Percentiles rank a stretch among this genome's conserved stretches.
These are phyloP conservation scores for Rhizoclosmatium sp. DNA, from an alignment of 192 early-diverging fungal genomes.

Conservation along the genomic window DNA sequence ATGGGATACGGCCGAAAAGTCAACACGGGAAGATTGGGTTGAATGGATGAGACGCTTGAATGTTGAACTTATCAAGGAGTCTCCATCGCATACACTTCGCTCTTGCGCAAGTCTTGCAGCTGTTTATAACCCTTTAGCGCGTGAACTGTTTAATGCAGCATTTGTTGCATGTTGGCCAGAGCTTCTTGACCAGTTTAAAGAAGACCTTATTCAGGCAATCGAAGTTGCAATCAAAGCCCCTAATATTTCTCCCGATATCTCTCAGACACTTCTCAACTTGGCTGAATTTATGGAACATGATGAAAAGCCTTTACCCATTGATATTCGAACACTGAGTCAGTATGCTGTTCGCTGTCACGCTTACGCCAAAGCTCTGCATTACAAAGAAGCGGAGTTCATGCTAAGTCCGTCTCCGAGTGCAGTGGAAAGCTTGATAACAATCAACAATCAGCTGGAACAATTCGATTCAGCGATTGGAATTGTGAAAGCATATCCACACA, in stretches of 20 bases:
- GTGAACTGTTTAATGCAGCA: slow-evolving; percentile 86
- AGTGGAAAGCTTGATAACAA: slow-evolving; percentile 81
- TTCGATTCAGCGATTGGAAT: slow-evolving; percentile 89
- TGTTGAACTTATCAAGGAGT: slow-evolving; percentile 84
- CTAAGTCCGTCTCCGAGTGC: slow-evolving; percentile 44
- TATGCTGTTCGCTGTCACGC: slow-evolving; percentile 87
- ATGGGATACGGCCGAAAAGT: slow-evolving; percentile 81
- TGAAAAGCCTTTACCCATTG: slow-evolving; percentile 84
- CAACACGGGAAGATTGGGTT: slow-evolving; percentile 85
- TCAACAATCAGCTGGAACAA: slow-evolving; percentile 86
- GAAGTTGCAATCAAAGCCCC: slow-evolving; percentile 73
- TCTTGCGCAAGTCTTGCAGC: slow-evolving; percentile 78
- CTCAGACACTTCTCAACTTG: slow-evolving; percentile 83
- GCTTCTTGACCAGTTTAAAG: slow-evolving; percentile 77
- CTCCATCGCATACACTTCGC: slow-evolving; percentile 84
- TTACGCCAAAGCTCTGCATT: slow-evolving; percentile 89
- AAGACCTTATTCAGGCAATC: slow-evolving; percentile 73
- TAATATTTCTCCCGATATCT: slow-evolving; percentile 81
- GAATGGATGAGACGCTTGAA: slow-evolving; percentile 85
- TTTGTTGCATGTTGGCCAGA: slow-evolving; percentile 92
- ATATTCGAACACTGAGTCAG: slow-evolving; percentile 76
- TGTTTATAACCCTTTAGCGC: slow-evolving; percentile 71
- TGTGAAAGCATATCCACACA: slow-evolving; percentile 64
- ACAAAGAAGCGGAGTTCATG: slow-evolving; percentile 86
- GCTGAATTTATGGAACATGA: slow-evolving; percentile 95